Evolutionary conservation across 345 rosid genomes (phyloP).

Genomic region (Brassica rapa): DNA sequence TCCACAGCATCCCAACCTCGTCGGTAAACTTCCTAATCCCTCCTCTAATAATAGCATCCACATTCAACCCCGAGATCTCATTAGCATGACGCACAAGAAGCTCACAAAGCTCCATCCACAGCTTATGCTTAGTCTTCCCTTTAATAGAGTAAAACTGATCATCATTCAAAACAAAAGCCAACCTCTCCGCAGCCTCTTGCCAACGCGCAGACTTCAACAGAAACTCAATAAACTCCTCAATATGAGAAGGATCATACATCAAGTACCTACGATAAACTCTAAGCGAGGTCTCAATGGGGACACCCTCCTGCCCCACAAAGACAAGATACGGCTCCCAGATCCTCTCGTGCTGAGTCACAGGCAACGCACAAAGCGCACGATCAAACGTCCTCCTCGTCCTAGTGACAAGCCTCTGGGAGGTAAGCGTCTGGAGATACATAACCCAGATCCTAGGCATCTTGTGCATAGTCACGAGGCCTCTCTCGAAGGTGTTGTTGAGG

Average conservation of each 20-base stretch:
- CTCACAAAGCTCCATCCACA: slow-evolving; percentile 95
- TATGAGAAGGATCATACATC: slow-evolving; percentile 89
- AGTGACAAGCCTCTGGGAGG: slow-evolving; percentile 60
- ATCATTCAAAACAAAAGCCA: slow-evolving; percentile 91
- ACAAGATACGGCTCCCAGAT: slow-evolving; percentile 89
- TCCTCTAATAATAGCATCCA: slow-evolving; percentile 93
- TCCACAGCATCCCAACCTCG: slow-evolving; percentile 95
- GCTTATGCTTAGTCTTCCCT: slow-evolving; percentile 83
- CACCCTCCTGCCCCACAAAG: slow-evolving; percentile 81
- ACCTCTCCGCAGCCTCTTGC: slow-evolving; percentile 88
- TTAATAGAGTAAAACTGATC: slow-evolving; percentile 78
- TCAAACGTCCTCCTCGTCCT: slow-evolving; percentile 69
- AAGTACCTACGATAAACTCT: slow-evolving; percentile 91
- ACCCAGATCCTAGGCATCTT: slow-evolving; percentile 95
- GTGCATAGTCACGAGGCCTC: slow-evolving; percentile 89
- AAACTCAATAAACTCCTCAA: slow-evolving; percentile 92
- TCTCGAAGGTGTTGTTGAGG: slow-evolving; percentile 84
- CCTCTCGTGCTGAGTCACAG: slow-evolving; percentile 90
- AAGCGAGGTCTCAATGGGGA: slow-evolving; percentile 90
- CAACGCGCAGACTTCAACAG: slow-evolving; percentile 76
- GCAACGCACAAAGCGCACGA: slow-evolving; percentile 84
- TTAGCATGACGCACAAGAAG: slow-evolving; percentile 81
- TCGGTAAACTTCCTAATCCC: slow-evolving; percentile 91
- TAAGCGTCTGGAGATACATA: slow-evolving; percentile 70
- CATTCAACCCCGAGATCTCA: slow-evolving; percentile 84